Evolutionary conservation across 2,329 filamentous ascomycete species (phyloP).

Genomic region (Alternaria arborescens): DNA sequence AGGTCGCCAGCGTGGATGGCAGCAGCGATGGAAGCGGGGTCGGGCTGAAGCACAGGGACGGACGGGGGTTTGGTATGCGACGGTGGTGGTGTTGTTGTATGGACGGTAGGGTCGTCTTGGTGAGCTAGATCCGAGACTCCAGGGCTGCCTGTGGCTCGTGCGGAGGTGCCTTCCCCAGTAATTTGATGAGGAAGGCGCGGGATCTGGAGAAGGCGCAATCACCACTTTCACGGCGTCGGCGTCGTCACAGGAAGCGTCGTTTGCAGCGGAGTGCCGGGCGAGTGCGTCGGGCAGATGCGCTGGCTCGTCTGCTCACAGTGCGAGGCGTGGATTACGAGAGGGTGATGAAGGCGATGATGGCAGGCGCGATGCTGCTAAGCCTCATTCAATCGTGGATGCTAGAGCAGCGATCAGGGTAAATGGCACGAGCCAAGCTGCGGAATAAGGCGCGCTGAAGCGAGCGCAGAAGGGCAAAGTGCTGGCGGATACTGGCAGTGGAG

Average conservation of each 20-base stretch:
- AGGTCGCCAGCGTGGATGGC: slow-evolving; percentile 20
- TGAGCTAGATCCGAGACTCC: slow-evolving; percentile 19
- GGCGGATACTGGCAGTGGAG: background rate
- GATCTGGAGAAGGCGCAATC: slow-evolving; percentile 16
- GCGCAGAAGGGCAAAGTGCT: slow-evolving; percentile 2
- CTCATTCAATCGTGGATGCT: slow-evolving; percentile 14
- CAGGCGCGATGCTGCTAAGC: slow-evolving; percentile 19
- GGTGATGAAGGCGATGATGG: slow-evolving; percentile 1
- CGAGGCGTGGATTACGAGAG: background rate
- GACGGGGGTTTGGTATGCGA: slow-evolving; percentile 9
- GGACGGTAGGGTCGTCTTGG: slow-evolving; percentile 17
- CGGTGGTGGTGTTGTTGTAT: slow-evolving; percentile 19
- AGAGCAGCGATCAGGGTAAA: slow-evolving; percentile 18
- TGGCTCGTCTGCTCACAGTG: background rate
- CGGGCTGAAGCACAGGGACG: slow-evolving; percentile 7
- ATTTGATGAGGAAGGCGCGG: slow-evolving; percentile 21
- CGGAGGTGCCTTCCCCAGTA: slow-evolving; percentile 17
- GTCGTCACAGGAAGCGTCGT: background rate
- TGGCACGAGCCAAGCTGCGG: slow-evolving; percentile 15
- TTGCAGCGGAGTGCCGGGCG: background rate
- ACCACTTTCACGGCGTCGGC: slow-evolving; percentile 2
- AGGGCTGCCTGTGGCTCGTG: slow-evolving; percentile 19
- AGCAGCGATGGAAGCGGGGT: slow-evolving; percentile 16
- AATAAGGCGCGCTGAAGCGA: slow-evolving; percentile 13
- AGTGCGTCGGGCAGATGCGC: background rate